Conservation (phyloP, 139 green algal species). For the Spirogloea muscicola region DNA sequence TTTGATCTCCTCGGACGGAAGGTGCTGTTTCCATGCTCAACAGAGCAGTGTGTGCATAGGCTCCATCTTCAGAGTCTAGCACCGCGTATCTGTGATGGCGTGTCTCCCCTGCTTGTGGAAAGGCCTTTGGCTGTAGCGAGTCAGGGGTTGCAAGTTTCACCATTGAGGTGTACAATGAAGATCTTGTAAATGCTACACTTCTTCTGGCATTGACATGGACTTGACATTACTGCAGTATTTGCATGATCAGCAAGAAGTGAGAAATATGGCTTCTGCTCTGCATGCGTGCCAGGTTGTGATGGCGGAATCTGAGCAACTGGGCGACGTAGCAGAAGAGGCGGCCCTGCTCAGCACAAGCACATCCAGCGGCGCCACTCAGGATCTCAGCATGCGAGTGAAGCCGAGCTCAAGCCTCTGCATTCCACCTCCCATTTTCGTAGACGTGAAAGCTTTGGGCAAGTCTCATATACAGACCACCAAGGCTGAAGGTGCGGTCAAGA, state of each 20-base stretch:
- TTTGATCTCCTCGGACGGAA: conserved; percentile 79
- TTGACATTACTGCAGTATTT: no score
- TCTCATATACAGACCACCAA: neutral
- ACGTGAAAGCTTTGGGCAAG: neutral
- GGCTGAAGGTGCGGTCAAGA: neutral
- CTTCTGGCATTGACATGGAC: neutral
- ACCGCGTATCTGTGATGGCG: neutral
- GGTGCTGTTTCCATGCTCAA: no score
- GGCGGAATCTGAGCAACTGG: neutral
- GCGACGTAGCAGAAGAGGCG: neutral
- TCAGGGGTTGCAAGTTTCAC: neutral
- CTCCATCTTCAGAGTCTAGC: neutral
- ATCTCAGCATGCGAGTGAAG: neutral
- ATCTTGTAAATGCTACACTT: neutral
- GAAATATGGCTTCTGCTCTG: neutral
- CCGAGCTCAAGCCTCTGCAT: conserved; percentile 8
- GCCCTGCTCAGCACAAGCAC: neutral
- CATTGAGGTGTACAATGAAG: neutral
- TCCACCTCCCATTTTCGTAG: conserved; percentile 34
- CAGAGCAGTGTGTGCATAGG: no score
- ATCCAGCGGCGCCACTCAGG: neutral
- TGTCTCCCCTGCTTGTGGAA: neutral
- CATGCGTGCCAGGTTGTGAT: neutral
- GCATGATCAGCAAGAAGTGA: neutral
- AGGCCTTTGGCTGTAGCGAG: neutral